Conservation (phyloP, 2,329 filamentous ascomycete genomes). For the Beauveria varroae region DNA sequence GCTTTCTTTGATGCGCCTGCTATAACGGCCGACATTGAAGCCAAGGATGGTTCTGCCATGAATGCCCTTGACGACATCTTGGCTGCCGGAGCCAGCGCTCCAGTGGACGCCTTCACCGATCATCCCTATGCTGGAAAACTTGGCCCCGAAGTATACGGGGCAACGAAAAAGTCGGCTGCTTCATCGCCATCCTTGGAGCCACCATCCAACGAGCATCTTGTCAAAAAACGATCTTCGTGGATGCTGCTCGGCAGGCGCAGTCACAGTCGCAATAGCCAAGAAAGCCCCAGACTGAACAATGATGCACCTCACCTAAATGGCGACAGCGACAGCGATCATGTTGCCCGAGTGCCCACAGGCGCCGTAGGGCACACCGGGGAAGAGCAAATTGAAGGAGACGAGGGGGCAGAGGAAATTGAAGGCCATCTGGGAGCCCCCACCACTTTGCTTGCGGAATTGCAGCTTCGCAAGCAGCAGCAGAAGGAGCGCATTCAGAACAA, state of each 20-base stretch:
- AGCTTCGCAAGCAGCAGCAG: conserved; percentile 83
- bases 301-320: not conserved
- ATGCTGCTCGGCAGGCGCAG: conserved; percentile 38
- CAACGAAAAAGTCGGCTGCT: conserved; percentile 39
- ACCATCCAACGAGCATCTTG: conserved; percentile 17
- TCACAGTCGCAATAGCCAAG: conserved; percentile 21
- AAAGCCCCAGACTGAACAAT: conserved; percentile 19
- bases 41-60: conserved; percentile 75
- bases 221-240: conserved; percentile 43
- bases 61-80: conserved; percentile 86
- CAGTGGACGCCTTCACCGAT: conserved; percentile 86
- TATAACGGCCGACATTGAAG: conserved; percentile 41
- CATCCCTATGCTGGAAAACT: conserved; percentile 74
- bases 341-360: conserved; percentile 12
- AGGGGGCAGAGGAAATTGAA: conserved; percentile 39
- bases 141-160: conserved; percentile 67
- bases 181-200: conserved; percentile 20
- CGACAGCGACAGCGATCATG: conserved; percentile 12
- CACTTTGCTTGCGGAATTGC: conserved; percentile 85
- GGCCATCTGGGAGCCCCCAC: conserved; percentile 68
- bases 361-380: conserved; percentile 14
- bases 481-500: conserved; percentile 61
- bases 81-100: conserved; percentile 79
- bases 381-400: conserved; percentile 28
- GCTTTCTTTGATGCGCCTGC: conserved; percentile 76